Evolutionary conservation across 176 grass and related monocot species (phyloP).

Genomic region (sorghum (Sorghum bicolor)): Sorghum_bicolor_NCBIv3 NC_012876.2:27546501-27547000

Average conservation of each 20-base stretch:
- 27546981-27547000: slow-evolving; percentile 15
- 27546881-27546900: slow-evolving; percentile 21
- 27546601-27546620: background rate
- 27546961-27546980: slow-evolving; percentile 27
- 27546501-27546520: background rate
- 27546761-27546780: slow-evolving; percentile 12
- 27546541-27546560: slow-evolving; percentile 1
- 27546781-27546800: slow-evolving; percentile 17
- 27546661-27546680: slow-evolving; percentile 2
- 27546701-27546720: slow-evolving; percentile 10
- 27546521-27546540: slow-evolving; percentile 12
- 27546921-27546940: background rate
- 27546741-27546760: slow-evolving; percentile 21
- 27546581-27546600: slow-evolving; percentile 6
- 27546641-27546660: slow-evolving; percentile 10
- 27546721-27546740: background rate
- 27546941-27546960: slow-evolving; percentile 23
- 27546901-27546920: background rate
- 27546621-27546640: background rate
- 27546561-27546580: slow-evolving; percentile 23
- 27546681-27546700: slow-evolving; percentile 33
- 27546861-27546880: slow-evolving; percentile 19
- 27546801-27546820: slow-evolving; percentile 10
- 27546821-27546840: slow-evolving; percentile 23
- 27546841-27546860: slow-evolving; percentile 21